phyloP scores from a whole-genome alignment of 2,329 filamentous ascomycete species.

The Trichoderma koningiopsis region DNA sequence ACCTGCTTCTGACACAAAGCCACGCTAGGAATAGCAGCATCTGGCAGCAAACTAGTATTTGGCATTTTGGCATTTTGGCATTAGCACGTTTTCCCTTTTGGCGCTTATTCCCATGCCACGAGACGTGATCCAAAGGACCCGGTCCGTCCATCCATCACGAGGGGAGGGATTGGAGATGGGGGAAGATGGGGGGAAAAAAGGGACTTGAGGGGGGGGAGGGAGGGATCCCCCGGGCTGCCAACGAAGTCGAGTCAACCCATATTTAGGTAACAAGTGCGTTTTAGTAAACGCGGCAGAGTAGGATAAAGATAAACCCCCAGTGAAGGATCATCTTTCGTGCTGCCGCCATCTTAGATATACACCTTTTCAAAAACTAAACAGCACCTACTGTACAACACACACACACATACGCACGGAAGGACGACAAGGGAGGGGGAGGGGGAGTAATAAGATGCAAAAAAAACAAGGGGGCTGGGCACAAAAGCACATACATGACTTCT shows the following conservation, averaged over 20 bases:
- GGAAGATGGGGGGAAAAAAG: background rate
- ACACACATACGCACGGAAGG: background rate
- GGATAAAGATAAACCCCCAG: background rate
- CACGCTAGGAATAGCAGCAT: slow-evolving; percentile 10
- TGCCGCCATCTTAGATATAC: slow-evolving; percentile 1
- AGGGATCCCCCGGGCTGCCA: background rate
- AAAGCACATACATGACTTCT: no score
- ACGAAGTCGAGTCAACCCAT: slow-evolving; percentile 2
- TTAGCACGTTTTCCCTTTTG: background rate
- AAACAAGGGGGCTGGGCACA: slow-evolving; percentile 3
- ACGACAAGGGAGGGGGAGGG: background rate
- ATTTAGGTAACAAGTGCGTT: slow-evolving; percentile 10
- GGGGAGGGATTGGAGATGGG: no score
- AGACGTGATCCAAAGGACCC: background rate
- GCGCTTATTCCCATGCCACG: background rate
- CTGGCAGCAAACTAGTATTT: background rate
- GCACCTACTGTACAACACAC: background rate
- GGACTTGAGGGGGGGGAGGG: no score
- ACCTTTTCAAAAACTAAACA: background rate
- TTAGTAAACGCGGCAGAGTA: background rate
- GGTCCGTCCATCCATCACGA: background rate
- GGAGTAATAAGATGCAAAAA: background rate
- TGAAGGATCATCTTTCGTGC: background rate
- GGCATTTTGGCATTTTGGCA: background rate
- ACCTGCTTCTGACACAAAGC: slow-evolving; percentile 1